Evolutionary conservation across 495 filamentous ascomycete genomes (phyloP), one percentile per base, ranked within the genome.

Genomic region (Darksidea phi): DNA sequence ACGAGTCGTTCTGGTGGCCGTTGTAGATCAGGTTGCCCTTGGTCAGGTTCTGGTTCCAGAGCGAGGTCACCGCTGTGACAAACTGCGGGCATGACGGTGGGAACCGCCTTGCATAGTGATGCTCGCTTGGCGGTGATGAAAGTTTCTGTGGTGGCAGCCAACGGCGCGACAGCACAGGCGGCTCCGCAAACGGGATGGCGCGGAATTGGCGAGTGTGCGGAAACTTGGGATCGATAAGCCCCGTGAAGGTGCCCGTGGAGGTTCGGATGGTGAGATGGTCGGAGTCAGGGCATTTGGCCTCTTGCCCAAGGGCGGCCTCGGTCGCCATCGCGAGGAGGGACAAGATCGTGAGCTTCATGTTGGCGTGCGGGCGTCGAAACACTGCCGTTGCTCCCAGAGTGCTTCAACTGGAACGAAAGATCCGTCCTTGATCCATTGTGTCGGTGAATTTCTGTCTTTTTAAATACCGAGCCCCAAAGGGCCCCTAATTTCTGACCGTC

Each of bases 291-390:
- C 17, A 21, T 0, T 41, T 47, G 21, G n/a, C 34, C 32, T 61
- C n/a, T n/a, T 2, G n/a, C 6, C 25, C 36, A 38, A 57, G 21
- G 0, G 13, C 41, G 13, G 41, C 41, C 3, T 43, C 15, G 6
- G 18, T 20, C 15, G 15, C 18, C 41, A 43, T 3, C 18, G 52
- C 46, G 52, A 63, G 26, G 43, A 63, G 52, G 24, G 41, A 54
- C 15, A 62, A 17, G 41, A 62, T 54, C 38, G 59, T 21, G 43
- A 63, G 45, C 59, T 57, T 63, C 59, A 63, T 63, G 4, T 57
- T 63, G 13, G 41, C 36, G n/a, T n/a, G n/a, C n/a, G n/a, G n/a
- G n/a, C n/a, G n/a, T n/a, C n/a, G n/a, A n/a, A n/a, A n/a, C n/a
- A n/a, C n/a, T n/a, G n/a, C n/a, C n/a, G n/a, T n/a, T n/a, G n/a